These are phyloP conservation scores for Trichosporon sp. DNA, from an alignment of 1,284 basidiomycete genomes.

Conservation along the genomic window DNA sequence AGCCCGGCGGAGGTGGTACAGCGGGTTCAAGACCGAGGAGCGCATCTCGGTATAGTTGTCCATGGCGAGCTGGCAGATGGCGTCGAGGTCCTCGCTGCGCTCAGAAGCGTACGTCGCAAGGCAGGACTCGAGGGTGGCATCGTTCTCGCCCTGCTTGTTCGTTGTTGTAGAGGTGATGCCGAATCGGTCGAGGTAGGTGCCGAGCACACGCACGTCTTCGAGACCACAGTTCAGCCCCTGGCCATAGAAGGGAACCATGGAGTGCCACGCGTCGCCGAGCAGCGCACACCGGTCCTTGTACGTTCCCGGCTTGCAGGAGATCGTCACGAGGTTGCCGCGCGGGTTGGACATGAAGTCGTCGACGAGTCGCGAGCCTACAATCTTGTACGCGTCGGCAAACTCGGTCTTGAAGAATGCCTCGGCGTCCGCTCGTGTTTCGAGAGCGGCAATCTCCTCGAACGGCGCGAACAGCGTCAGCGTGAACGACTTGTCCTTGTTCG, in stretches of 20 bases:
- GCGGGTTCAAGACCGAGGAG: slow-evolving; percentile 79
- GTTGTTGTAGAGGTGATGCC: slow-evolving; percentile 61
- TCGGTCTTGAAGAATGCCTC: slow-evolving; percentile 76
- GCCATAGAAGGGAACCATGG: slow-evolving; percentile 94
- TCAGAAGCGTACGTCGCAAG: slow-evolving; percentile 75
- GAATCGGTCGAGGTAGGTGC: slow-evolving; percentile 71
- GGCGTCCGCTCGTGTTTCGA: slow-evolving; percentile 66
- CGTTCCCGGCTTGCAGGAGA: slow-evolving; percentile 87
- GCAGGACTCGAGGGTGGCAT: slow-evolving; percentile 65
- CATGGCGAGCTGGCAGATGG: slow-evolving; percentile 89
- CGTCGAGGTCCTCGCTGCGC: slow-evolving; percentile 82
- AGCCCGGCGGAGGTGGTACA: slow-evolving; percentile 77
- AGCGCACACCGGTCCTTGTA: slow-evolving; percentile 85
- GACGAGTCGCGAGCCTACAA: slow-evolving; percentile 80
- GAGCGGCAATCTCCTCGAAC: slow-evolving; percentile 70
- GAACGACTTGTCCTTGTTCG: slow-evolving; percentile 72
- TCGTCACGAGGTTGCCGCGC: slow-evolving; percentile 83
- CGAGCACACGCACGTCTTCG: slow-evolving; percentile 91
- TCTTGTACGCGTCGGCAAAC: slow-evolving; percentile 82
- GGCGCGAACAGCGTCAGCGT: slow-evolving; percentile 86
- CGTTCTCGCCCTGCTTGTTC: slow-evolving; percentile 46
- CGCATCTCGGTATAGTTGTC: slow-evolving; percentile 97
- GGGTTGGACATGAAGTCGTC: slow-evolving; percentile 79
- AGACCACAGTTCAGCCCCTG: slow-evolving; percentile 97
- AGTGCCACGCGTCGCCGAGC: slow-evolving; percentile 92